phyloP scores from a whole-genome alignment of 2,329 filamentous ascomycete genomes.

The Clonostachys sp. region DNA sequence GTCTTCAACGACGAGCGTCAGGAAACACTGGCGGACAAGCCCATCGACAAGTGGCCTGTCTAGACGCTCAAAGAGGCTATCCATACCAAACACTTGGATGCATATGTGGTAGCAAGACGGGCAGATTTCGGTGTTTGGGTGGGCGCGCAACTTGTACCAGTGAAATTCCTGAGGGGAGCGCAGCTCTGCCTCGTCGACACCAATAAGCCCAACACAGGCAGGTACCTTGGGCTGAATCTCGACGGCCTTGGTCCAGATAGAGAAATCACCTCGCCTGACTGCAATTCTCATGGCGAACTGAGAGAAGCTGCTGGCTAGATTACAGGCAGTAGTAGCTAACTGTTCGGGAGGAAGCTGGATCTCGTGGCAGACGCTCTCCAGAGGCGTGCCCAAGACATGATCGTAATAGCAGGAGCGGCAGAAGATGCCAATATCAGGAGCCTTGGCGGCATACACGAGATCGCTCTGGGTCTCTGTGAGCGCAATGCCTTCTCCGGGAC shows the following conservation, averaged over 20 bases:
- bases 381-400: constrained; percentile 1
- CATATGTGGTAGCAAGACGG: constrained; percentile 1
- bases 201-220: constrained; percentile 1
- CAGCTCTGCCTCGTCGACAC: constrained; percentile 3
- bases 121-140: constrained; percentile 4
- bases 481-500: too few species aligned
- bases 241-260: background rate
- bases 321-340: background rate
- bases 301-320: background rate
- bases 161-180: background rate
- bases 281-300: constrained; percentile 4
- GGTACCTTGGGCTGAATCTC: background rate
- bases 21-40: background rate
- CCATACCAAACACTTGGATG: constrained; percentile 1
- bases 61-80: background rate
- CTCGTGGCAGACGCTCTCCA: constrained; percentile 3
- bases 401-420: constrained; percentile 4
- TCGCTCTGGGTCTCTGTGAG: too few species aligned
- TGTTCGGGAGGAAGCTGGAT: too few species aligned
- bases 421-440: background rate
- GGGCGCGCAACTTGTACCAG: background rate
- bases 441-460: too few species aligned
- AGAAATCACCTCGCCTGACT: background rate
- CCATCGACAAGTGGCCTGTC: background rate
- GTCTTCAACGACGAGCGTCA: background rate